phyloP scores from a whole-genome alignment of 306 rosid species.

The Castanea crenata region DNA sequence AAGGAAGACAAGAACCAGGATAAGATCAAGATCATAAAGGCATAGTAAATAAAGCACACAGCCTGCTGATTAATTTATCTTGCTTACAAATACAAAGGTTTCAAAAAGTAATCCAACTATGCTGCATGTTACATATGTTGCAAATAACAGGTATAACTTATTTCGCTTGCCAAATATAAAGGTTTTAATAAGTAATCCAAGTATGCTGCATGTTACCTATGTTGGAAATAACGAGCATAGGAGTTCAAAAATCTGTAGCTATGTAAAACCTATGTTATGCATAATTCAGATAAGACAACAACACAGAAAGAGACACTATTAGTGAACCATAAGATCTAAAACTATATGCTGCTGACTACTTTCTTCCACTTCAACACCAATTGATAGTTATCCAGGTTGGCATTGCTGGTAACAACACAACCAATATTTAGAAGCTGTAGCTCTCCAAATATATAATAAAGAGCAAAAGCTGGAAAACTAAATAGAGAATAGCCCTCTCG shows the following conservation, averaged over 20 bases:
- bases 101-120: not conserved
- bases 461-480: not conserved
- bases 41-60: constrained; percentile 12
- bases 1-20: not conserved
- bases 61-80: not conserved
- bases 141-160: not conserved
- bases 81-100: not conserved
- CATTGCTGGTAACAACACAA: not conserved
- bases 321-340: no score
- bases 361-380: no score
- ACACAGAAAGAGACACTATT: no score
- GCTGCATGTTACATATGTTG: not conserved
- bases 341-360: no score
- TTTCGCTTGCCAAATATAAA: not conserved
- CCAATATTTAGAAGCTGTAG: not conserved
- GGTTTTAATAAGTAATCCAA: not conserved
- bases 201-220: not conserved
- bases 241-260: not conserved
- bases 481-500: not conserved
- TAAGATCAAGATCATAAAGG: not conserved
- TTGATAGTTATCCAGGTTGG: not conserved
- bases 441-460: no score
- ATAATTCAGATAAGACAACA: not conserved
- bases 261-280: not conserved
- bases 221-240: not conserved